Conservation (phyloP, 1,139 yeast genomes). For the Magnusiomyces clavatus region DNA sequence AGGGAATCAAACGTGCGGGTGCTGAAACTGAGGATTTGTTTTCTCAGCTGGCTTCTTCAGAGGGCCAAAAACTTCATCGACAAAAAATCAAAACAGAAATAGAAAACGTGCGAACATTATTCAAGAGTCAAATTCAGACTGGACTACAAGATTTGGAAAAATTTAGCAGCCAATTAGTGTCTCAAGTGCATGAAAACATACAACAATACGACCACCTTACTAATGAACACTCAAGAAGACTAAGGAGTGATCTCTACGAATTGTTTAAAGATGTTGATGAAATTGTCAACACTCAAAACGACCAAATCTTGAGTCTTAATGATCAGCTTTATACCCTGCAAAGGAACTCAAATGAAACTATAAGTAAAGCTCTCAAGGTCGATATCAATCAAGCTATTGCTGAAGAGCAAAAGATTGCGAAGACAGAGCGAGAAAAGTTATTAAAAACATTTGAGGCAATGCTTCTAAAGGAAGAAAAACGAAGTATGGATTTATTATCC, state of each 20-base stretch:
- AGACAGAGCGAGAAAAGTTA: conserved; percentile 8
- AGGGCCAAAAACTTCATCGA: conserved; percentile 12
- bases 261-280: conserved; percentile 6
- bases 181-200: conserved; percentile 1
- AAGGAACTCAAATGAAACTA: not conserved
- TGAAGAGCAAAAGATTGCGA: conserved; percentile 7
- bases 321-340: conserved; percentile 1
- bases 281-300: conserved; percentile 11
- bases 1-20: too few relatives aligned
- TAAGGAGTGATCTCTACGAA: conserved; percentile 1
- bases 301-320: conserved; percentile 1
- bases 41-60: too few relatives aligned
- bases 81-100: conserved; percentile 17
- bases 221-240: not conserved
- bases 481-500: too few relatives aligned
- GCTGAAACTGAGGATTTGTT: too few relatives aligned
- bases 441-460: conserved; percentile 8
- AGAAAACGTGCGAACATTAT: conserved; percentile 19
- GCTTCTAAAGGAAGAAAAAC: conserved; percentile 3
- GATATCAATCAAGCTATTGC: not conserved
- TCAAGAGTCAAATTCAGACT: conserved; percentile 18
- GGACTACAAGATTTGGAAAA: conserved; percentile 17
- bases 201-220: conserved; percentile 2
- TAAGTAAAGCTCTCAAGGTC: not conserved
- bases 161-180: conserved; percentile 17